These are phyloP conservation scores for Plantago coronopus DNA, from an alignment of 305 asterid genomes.

Conservation along the genomic window DNA sequence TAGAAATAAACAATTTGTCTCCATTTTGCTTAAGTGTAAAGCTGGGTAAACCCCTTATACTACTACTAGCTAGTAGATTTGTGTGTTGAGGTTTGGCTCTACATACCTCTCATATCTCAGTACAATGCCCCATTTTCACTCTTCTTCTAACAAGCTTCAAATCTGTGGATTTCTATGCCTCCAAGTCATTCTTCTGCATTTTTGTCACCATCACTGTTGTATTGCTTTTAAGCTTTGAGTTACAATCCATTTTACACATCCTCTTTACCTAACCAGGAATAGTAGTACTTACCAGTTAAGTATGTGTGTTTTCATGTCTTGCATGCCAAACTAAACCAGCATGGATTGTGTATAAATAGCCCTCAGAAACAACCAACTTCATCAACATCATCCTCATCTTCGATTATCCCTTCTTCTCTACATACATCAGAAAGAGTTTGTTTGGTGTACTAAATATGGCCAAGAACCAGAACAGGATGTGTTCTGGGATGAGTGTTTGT, in stretches of 20 bases:
- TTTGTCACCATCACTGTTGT: constrained; percentile 13
- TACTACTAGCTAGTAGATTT: background rate
- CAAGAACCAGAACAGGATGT: background rate
- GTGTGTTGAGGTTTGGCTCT: constrained; percentile 8
- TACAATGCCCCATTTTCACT: background rate
- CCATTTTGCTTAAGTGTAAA: constrained; percentile 23
- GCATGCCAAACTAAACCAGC: background rate
- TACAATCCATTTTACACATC: constrained; percentile 2
- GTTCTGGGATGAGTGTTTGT: constrained; percentile 3
- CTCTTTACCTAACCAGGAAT: constrained; percentile 19
- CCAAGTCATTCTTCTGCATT: constrained; percentile 8
- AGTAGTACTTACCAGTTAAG: too few relatives aligned
- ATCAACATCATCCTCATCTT: too few relatives aligned
- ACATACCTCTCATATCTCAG: constrained; percentile 21
- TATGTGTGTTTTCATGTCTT: background rate
- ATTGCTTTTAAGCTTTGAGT: constrained; percentile 27
- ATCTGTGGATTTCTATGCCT: constrained; percentile 17
- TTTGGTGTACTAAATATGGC: background rate
- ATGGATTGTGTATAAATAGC: background rate
- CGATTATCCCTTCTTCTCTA: constrained; percentile 7
- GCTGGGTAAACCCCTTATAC: constrained; percentile 15
- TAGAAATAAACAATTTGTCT: background rate
- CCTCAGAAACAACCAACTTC: background rate
- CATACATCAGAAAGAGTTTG: constrained; percentile 2
- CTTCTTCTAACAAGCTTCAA: constrained; percentile 10